Conservation (phyloP, 331 rosid species). For the Saraca asoca region DNA sequence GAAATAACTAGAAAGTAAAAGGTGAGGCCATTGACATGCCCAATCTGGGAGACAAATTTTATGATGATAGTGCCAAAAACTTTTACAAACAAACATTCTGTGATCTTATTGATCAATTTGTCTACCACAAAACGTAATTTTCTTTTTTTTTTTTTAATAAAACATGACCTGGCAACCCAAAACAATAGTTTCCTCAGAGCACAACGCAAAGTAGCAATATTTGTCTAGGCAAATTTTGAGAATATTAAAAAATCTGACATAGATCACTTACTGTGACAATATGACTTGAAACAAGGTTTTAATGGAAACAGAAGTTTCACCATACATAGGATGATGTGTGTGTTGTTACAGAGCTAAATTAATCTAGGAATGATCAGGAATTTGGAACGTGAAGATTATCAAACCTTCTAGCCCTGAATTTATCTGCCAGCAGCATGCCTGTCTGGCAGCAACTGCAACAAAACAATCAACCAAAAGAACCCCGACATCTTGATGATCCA, state of each 20-base stretch:
- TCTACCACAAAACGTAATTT: neutral
- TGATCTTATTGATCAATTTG: no score
- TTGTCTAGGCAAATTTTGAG: neutral
- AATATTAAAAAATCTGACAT: constrained; percentile 2
- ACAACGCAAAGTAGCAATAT: neutral
- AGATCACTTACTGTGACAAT: constrained; percentile 7
- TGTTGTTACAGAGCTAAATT: neutral
- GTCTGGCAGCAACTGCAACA: constrained; percentile 23
- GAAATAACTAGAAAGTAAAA: neutral
- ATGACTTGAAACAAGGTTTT: neutral
- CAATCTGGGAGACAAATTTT: neutral
- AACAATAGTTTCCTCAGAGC: neutral
- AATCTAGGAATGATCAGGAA: constrained; percentile 9
- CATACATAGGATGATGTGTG: neutral
- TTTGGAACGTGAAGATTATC: constrained; percentile 26
- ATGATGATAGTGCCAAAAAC: neutral
- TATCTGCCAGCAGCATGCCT: constrained; percentile 34
- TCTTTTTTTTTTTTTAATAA: no score
- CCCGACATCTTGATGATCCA: constrained; percentile 55
- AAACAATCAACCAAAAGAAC: constrained; percentile 54
- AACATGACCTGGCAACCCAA: constrained; percentile 12
- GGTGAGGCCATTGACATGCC: neutral
- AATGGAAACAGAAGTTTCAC: neutral
- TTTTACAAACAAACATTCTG: neutral
- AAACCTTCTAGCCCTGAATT: constrained; percentile 39